A percentile compares a stretch with the other conserved stretches of the same genome.
Evolutionary conservation across 768 basidiomycete species (phyloP).

Genomic region (Termitomyces sp.): DNA sequence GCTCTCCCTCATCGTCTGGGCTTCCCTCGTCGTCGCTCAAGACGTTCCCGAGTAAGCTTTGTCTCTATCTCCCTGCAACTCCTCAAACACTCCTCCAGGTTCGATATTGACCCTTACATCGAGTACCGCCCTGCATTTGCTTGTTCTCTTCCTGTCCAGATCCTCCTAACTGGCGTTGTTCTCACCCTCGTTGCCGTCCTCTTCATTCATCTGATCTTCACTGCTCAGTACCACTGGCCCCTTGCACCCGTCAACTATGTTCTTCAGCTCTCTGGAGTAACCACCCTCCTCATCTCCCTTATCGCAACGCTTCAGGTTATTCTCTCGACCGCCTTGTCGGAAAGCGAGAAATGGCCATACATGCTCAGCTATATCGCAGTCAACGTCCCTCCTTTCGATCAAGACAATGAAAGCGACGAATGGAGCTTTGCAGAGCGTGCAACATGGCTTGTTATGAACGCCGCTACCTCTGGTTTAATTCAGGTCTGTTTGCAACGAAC

Average conservation of each 20-base stretch:
- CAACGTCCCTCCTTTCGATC: slow-evolving; percentile 55
- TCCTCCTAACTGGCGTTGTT: slow-evolving; percentile 79
- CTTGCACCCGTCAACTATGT: slow-evolving; percentile 90
- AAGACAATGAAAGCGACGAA: slow-evolving; percentile 19
- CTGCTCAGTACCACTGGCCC: slow-evolving; percentile 93
- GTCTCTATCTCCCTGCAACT: not conserved
- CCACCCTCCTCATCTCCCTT: slow-evolving; percentile 71
- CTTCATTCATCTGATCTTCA: slow-evolving; percentile 89
- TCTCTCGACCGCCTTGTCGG: slow-evolving; percentile 47
- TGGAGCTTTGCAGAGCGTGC: slow-evolving; percentile 67
- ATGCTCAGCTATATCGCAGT: slow-evolving; percentile 92
- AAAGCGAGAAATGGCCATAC: slow-evolving; percentile 85
- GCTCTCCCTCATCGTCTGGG: slow-evolving; percentile 2
- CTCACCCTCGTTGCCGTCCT: slow-evolving; percentile 82
- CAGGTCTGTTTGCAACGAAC: slow-evolving; percentile 50
- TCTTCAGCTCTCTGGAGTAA: slow-evolving; percentile 81
- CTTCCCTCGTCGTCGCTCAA: slow-evolving; percentile 3
- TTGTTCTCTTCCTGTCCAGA: slow-evolving; percentile 86
- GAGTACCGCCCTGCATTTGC: slow-evolving; percentile 74
- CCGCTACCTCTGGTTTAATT: slow-evolving; percentile 74
- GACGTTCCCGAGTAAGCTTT: slow-evolving; percentile 10
- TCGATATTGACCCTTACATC: slow-evolving; percentile 65
- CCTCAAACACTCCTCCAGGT: slow-evolving; percentile 14
- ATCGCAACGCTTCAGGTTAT: slow-evolving; percentile 76
- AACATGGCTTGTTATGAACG: slow-evolving; percentile 86